Conservation (phyloP, 352 stramenopile genomes). For the Pythium pectinolyticum region DNA sequence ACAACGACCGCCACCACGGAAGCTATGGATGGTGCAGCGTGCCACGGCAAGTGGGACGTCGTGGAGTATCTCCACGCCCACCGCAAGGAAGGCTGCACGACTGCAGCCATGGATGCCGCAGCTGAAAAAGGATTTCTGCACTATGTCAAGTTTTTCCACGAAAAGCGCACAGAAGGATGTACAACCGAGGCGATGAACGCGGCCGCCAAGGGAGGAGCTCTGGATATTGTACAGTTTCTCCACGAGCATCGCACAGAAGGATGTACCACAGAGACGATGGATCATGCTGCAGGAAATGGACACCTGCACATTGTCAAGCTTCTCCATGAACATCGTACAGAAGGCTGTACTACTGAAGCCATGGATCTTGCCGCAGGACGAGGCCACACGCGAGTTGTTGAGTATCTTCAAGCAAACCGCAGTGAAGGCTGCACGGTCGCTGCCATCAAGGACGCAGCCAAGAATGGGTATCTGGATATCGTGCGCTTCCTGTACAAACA, state of each 20-base stretch:
- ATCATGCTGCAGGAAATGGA: neutral
- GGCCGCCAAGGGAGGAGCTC: neutral
- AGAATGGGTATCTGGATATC: neutral
- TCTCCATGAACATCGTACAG: neutral
- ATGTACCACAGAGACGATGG: neutral
- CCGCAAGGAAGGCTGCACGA: neutral
- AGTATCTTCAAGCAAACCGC: neutral
- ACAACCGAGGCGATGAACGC: neutral
- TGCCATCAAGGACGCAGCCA: neutral
- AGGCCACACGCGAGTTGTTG: neutral
- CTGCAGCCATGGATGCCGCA: neutral
- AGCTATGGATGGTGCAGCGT: neutral
- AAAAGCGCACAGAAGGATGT: slow-evolving; percentile 4
- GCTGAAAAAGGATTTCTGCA: neutral
- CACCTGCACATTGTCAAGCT: neutral
- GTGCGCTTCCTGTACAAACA: neutral
- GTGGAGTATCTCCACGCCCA: neutral
- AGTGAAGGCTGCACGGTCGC: slow-evolving; percentile 2
- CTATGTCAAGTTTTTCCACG: neutral
- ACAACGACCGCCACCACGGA: neutral
- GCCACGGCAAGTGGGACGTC: neutral
- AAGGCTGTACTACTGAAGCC: neutral
- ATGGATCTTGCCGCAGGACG: neutral
- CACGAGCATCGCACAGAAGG: neutral
- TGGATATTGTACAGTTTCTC: neutral